Evolutionary conservation across 352 stramenopile species (phyloP).

Genomic region (Pythium rishiriense): DNA sequence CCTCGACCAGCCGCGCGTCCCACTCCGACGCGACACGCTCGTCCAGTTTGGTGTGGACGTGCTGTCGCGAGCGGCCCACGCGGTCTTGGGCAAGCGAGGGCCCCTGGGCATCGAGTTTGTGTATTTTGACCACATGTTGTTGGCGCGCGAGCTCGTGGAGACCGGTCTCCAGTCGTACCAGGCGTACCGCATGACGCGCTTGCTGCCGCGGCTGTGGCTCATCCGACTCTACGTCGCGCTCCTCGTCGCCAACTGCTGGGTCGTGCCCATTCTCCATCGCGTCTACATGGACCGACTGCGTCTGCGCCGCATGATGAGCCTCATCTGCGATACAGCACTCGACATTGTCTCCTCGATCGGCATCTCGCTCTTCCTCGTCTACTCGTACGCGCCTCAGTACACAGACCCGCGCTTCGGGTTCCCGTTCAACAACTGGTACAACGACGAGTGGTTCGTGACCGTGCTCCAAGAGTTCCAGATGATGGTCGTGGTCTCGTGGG

Average conservation of each 20-base stretch:
- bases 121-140: neutral
- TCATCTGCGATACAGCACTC: neutral
- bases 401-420: constrained; percentile 8
- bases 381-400: constrained; percentile 15
- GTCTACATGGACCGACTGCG: too few relatives aligned
- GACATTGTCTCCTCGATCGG: constrained; percentile 17
- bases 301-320: too few relatives aligned
- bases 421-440: constrained; percentile 1
- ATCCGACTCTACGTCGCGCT: constrained; percentile 10
- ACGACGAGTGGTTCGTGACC: constrained; percentile 12
- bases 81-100: too few relatives aligned
- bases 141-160: neutral
- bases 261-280: too few relatives aligned
- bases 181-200: neutral
- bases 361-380: constrained; percentile 10
- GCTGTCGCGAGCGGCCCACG: neutral
- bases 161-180: neutral
- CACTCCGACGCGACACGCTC: neutral
- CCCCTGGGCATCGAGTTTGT: neutral
- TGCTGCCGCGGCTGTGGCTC: constrained; percentile 15
- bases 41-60: too few relatives aligned
- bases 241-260: constrained; percentile 6
- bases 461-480: constrained; percentile 19
- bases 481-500: constrained; percentile 14
- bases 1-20: neutral